Evolutionary conservation across 176 grass and related monocot genomes (phyloP).

Genomic region (Phragmites australis): DNA sequence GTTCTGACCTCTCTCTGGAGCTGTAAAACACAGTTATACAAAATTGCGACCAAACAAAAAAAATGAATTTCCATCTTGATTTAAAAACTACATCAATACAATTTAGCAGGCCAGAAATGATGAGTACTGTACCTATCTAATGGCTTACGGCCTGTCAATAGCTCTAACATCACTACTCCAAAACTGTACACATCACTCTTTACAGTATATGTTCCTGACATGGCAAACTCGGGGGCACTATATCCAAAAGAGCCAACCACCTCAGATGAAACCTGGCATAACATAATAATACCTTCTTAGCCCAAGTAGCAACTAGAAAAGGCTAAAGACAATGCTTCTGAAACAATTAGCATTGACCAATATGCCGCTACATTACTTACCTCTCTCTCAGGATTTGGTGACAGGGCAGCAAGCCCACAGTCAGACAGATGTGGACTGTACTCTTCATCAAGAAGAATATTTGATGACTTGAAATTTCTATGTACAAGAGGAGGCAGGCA

Average conservation of each 20-base stretch:
- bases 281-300: conserved; percentile 16
- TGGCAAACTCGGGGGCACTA: conserved; percentile 87
- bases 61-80: neutral
- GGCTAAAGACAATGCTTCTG: neutral
- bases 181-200: conserved; percentile 99
- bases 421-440: conserved; percentile 84
- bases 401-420: conserved; percentile 81
- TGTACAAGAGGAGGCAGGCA: conserved; percentile 82
- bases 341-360: neutral
- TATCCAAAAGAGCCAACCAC: conserved; percentile 86
- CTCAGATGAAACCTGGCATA: conserved; percentile 64
- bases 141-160: conserved; percentile 86
- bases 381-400: conserved; percentile 91
- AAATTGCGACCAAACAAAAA: neutral
- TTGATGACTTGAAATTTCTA: conserved; percentile 82
- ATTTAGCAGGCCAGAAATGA: neutral
- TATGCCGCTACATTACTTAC: conserved; percentile 36
- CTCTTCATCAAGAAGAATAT: conserved; percentile 92
- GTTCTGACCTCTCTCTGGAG: conserved; percentile 70
- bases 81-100: no score
- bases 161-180: conserved; percentile 91
- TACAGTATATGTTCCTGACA: conserved; percentile 82
- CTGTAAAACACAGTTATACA: conserved; percentile 38
- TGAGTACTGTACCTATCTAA: conserved; percentile 62
- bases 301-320: neutral